Percentiles rank a stretch among this genome's conserved stretches.
phyloP scores from a whole-genome alignment of 2,329 filamentous ascomycete species.

The Calonectria fujianensis region DNA sequence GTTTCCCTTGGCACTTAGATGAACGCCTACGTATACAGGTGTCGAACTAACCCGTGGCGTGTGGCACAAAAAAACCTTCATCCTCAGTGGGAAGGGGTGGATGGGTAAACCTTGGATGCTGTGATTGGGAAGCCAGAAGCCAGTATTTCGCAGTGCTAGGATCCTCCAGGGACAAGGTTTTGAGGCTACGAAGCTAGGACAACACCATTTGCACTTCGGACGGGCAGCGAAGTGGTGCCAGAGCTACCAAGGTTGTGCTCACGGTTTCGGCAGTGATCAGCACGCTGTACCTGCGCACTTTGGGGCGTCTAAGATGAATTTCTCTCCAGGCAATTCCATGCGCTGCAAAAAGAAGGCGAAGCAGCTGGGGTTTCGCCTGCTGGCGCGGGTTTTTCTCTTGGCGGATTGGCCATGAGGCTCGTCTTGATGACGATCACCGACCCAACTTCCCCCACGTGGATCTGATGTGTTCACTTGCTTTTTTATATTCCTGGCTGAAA shows the following conservation, averaged over 20 bases:
- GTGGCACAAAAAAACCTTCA: constrained; percentile 26
- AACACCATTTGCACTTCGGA: neutral
- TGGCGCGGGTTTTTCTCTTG: neutral
- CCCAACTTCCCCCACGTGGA: neutral
- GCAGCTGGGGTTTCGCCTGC: constrained; percentile 2
- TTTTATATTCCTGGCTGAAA: constrained; percentile 2
- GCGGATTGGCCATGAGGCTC: neutral
- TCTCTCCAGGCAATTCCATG: neutral
- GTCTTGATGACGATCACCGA: constrained; percentile 12
- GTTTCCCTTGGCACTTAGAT: neutral
- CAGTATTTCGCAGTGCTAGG: neutral
- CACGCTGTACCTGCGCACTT: constrained; percentile 30
- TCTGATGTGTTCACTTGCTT: neutral
- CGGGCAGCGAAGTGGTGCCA: neutral
- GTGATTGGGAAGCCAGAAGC: neutral
- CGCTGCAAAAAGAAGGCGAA: constrained; percentile 2
- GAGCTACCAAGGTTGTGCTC: neutral
- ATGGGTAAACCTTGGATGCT: neutral
- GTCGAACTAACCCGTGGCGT: neutral
- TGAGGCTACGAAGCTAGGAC: neutral
- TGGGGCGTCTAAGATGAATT: constrained; percentile 15
- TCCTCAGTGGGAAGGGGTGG: neutral
- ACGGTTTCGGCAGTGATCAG: constrained; percentile 40
- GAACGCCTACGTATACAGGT: constrained; percentile 26
- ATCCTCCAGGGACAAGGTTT: constrained; percentile 6